Base-by-base conservation (phyloP, 2,329 filamentous ascomycete genomes). In the Diatrype stigma region DNA sequence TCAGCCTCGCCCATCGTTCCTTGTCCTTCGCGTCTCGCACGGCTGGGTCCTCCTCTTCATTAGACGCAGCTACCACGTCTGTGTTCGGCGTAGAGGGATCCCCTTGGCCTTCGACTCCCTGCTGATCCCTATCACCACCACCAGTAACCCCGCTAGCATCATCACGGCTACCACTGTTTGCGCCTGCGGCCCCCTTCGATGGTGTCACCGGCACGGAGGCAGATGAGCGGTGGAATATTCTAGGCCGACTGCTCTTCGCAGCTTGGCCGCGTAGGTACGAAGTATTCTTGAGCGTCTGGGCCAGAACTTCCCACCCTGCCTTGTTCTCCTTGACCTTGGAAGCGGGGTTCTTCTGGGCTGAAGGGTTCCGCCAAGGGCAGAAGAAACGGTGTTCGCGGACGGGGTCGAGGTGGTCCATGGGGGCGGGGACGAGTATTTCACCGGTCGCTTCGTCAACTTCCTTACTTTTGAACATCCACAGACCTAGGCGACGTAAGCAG, bases 401-500 rank as follows among this genome's bases (percentile, higher is more conserved):
- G 4, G 84, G 82, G 62, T 93, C 85, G 1, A 94, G 76, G 50
- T 81, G 75, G 57, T 82, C 79, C 77, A 88, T 85, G 1, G 80
- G 79, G 2, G 84, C 80, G 1, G 80, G 78, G 4, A 80, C 75
- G 11, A 85, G 68, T 10, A 84, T 71, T 34, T 72, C 63, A 34
- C 77, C 69, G 0, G 76, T 77, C 16, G 72, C 69, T 1, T 74
- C 72, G 51, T 82, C 78, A 28, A 87, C 79, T 60, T 82, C 81
- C 68, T 86, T 91, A 67, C 85, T 86, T 63, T 85, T 87, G 67
- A 96, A 97, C 75, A 99, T 87, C 94, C 94, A 99, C 2, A 99
- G 77, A 0, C 94, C 94, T 0, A 97, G 76, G 1, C 92, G 84
- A 52, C 94, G 85, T 63, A 96, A 88, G 66, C 94, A 99, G 19